A percentile compares a stretch with the other conserved stretches of the same genome.
Evolutionary conservation across 257 asterid genomes (phyloP).

Genomic region (Lycium ferocissimum): DNA sequence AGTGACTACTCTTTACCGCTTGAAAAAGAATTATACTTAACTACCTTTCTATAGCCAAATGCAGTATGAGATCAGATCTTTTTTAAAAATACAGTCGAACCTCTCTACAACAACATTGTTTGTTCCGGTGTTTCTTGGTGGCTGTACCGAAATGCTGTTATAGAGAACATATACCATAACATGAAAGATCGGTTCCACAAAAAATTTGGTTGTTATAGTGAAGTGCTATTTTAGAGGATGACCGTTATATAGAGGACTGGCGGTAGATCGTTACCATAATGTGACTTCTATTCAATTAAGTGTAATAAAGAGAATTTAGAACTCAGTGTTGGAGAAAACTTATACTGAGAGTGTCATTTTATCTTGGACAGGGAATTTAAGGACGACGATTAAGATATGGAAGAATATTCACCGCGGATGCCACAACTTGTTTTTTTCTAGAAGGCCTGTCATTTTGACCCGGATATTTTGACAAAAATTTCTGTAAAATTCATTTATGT

Average conservation of each 20-base stretch:
- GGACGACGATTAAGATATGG: slow-evolving; percentile 76
- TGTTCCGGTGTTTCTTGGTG: too few relatives aligned
- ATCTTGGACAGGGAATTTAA: slow-evolving; percentile 76
- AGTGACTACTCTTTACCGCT: not conserved
- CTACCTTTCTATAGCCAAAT: too few relatives aligned
- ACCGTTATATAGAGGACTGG: too few relatives aligned
- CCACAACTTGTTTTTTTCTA: slow-evolving; percentile 3
- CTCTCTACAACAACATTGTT: too few relatives aligned
- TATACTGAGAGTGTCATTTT: not conserved
- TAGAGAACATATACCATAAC: too few relatives aligned
- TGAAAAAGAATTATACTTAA: not conserved
- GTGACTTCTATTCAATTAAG: not conserved
- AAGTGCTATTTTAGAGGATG: too few relatives aligned
- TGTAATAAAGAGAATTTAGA: not conserved
- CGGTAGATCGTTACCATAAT: not conserved
- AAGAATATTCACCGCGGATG: not conserved
- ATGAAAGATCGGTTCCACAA: too few relatives aligned
- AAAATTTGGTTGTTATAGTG: too few relatives aligned
- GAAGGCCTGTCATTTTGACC: slow-evolving; percentile 16
- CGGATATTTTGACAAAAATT: not conserved
- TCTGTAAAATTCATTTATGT: not conserved
- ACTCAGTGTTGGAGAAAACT: not conserved
- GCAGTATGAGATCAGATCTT: too few relatives aligned
- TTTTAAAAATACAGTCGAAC: too few relatives aligned
- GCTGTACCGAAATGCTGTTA: too few relatives aligned